phyloP scores from a whole-genome alignment of 2,329 filamentous ascomycete genomes.

The Ilyonectria destructans region DNA sequence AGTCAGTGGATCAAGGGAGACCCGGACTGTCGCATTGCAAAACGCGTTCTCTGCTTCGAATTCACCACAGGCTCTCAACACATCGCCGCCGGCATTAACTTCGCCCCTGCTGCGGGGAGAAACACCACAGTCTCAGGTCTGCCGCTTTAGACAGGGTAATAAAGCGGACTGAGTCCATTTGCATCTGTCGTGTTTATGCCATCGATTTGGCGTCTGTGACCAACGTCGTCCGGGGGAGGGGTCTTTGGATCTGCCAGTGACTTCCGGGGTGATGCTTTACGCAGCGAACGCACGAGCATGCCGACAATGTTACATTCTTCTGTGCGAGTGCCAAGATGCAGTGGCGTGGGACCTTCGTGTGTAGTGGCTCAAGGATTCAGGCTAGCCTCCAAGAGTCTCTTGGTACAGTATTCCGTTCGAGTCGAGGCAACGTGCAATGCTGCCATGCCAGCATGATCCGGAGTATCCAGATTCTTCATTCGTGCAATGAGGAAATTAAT shows the following conservation, averaged over 20 bases:
- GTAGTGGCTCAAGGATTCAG: too few relatives aligned
- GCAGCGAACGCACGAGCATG: not conserved
- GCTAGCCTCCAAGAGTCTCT: too few relatives aligned
- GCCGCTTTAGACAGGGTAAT: not conserved
- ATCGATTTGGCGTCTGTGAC: not conserved
- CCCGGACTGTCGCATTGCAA: not conserved
- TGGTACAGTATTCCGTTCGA: too few relatives aligned
- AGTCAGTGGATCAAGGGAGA: not conserved
- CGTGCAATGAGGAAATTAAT: too few relatives aligned
- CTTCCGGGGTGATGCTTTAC: not conserved
- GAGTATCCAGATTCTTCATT: too few relatives aligned
- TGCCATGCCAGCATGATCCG: too few relatives aligned
- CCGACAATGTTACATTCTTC: not conserved
- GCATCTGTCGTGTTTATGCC: not conserved
- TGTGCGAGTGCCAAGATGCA: not conserved
- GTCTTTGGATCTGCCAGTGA: not conserved
- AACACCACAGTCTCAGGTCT: not conserved
- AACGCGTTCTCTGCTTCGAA: constrained; percentile 14
- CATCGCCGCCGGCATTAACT: not conserved
- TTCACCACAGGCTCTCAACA: constrained; percentile 20
- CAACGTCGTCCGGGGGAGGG: not conserved
- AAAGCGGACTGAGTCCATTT: not conserved
- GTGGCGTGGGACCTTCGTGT: not conserved
- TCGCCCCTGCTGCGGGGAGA: not conserved
- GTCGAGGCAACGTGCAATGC: too few relatives aligned